Percentiles rank a stretch among this genome's conserved stretches.
phyloP scores from a whole-genome alignment of 2,329 filamentous ascomycete species.

The Colletotrichum simmondsii region DNA sequence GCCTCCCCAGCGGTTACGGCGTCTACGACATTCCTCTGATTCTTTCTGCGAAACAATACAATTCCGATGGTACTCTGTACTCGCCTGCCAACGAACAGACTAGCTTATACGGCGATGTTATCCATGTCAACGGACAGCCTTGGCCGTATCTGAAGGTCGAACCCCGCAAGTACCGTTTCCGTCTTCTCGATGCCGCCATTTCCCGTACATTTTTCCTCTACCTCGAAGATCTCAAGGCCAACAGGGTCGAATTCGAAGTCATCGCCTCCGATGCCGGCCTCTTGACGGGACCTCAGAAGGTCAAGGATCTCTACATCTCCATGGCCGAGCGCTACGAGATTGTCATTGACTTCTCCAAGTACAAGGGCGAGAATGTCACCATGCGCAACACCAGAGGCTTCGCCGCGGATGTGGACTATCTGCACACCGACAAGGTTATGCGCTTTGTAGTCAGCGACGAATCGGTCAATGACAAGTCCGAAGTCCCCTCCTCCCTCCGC shows the following conservation, averaged over 20 bases:
- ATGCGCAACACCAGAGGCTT: conserved; percentile 51
- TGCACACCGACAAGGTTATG: conserved; percentile 57
- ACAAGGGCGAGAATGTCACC: conserved; percentile 60
- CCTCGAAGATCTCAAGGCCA: conserved; percentile 40
- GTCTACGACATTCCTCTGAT: conserved; percentile 59
- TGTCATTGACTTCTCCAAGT: conserved; percentile 60
- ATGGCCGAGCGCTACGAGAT: conserved; percentile 66
- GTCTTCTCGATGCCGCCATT: conserved; percentile 57
- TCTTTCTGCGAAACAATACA: conserved; percentile 56
- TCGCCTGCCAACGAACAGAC: conserved; percentile 49
- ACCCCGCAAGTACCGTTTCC: conserved; percentile 64
- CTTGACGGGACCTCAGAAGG: conserved; percentile 51
- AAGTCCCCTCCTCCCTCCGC: conserved; percentile 37
- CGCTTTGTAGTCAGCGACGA: conserved; percentile 52
- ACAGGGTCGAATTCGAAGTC: conserved; percentile 54
- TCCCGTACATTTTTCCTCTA: conserved; percentile 55
- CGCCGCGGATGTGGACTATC: conserved; percentile 54
- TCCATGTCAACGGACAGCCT: conserved; percentile 64
- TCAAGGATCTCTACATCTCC: conserved; percentile 53
- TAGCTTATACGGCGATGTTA: conserved; percentile 62
- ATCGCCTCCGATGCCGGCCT: conserved; percentile 62
- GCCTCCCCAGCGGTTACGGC: conserved; percentile 51
- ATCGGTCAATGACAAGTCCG: conserved; percentile 41
- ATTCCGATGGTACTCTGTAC: conserved; percentile 54
- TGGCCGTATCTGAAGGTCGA: conserved; percentile 65